phyloP scores from a whole-genome alignment of 345 rosid genomes.

The Sisymbrium altissimum region DNA sequence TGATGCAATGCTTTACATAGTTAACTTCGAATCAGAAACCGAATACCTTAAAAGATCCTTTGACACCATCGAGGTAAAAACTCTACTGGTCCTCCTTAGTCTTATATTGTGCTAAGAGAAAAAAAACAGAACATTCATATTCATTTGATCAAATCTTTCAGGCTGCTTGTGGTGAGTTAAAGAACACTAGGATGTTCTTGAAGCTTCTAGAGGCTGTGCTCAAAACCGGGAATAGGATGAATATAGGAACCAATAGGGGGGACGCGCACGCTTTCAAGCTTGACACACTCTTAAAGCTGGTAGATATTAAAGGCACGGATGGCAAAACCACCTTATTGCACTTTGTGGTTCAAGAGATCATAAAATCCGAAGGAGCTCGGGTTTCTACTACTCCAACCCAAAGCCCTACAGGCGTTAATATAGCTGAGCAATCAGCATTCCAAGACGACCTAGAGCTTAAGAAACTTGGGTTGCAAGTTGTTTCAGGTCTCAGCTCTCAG shows the following conservation, averaged over 20 bases:
- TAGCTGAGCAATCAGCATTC: constrained; percentile 40
- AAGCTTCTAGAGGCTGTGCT: constrained; percentile 95
- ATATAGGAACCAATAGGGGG: constrained; percentile 88
- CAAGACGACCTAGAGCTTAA: constrained; percentile 62
- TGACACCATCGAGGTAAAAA: constrained; percentile 66
- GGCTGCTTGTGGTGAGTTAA: constrained; percentile 78
- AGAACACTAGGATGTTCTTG: constrained; percentile 74
- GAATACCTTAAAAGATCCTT: constrained; percentile 80
- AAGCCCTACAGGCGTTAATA: constrained; percentile 30
- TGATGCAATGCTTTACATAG: constrained; percentile 85
- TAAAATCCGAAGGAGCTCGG: constrained; percentile 70
- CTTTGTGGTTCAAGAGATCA: constrained; percentile 91
- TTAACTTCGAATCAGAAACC: constrained; percentile 82
- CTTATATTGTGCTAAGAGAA: neutral
- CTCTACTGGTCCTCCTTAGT: neutral
- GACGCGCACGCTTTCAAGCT: constrained; percentile 97
- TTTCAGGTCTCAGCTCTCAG: constrained; percentile 78
- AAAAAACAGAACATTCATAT: neutral
- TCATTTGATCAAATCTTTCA: constrained; percentile 27
- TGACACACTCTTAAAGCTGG: constrained; percentile 83
- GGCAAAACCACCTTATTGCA: constrained; percentile 90
- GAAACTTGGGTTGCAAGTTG: constrained; percentile 87
- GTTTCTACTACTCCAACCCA: constrained; percentile 39
- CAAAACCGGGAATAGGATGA: constrained; percentile 91
- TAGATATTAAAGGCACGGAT: constrained; percentile 80